Conservation (phyloP, 2,329 filamentous ascomycete genomes). For the Didymella glomerata region DNA sequence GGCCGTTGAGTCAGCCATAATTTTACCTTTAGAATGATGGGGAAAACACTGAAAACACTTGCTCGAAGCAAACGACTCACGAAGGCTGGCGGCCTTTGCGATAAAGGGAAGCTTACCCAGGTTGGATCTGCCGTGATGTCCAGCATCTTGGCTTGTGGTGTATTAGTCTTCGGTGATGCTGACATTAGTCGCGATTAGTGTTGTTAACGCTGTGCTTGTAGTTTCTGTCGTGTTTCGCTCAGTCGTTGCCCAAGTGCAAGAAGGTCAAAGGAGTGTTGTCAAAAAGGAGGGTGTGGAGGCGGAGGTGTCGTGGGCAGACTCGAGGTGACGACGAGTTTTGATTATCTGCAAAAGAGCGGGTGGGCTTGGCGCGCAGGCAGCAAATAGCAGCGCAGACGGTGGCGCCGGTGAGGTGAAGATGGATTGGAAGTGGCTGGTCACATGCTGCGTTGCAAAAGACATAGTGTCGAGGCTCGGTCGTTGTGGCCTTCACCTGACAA, state of each 20-base stretch:
- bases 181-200: background rate
- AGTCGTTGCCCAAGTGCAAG: background rate
- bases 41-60: background rate
- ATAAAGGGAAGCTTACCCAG: slow-evolving; percentile 1
- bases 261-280: slow-evolving; percentile 7
- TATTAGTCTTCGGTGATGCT: background rate
- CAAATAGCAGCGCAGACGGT: slow-evolving; percentile 1
- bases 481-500: slow-evolving; percentile 15
- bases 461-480: slow-evolving; percentile 11
- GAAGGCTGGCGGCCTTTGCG: slow-evolving; percentile 6
- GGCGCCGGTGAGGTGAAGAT: slow-evolving; percentile 22
- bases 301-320: background rate
- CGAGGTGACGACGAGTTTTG: slow-evolving; percentile 5
- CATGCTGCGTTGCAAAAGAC: slow-evolving; percentile 1
- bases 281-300: slow-evolving; percentile 11
- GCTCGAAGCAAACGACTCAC: background rate
- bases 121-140: slow-evolving; percentile 1
- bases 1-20: slow-evolving; percentile 1
- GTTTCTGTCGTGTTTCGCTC: background rate
- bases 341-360: slow-evolving; percentile 7
- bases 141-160: background rate
- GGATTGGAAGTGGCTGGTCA: background rate
- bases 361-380: slow-evolving; percentile 14
- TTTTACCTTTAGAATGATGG: background rate
- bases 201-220: background rate